Evolutionary conservation across 1,284 basidiomycete genomes (phyloP), one percentile per base, ranked within the genome.

Genomic region (Abortiporus biennis): DNA sequence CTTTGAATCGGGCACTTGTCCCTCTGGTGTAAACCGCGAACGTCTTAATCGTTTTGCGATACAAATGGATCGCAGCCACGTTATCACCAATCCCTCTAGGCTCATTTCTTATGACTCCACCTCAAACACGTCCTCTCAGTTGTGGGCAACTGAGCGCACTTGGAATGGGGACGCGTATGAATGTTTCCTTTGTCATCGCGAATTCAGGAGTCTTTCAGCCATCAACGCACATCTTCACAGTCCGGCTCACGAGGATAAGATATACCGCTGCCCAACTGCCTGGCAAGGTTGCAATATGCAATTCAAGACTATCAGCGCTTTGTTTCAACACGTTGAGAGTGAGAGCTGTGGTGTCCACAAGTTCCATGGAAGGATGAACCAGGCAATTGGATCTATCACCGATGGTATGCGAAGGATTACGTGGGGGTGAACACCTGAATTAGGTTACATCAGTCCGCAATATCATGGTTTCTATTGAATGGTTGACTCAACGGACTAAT

Each of bases 291-390:
- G 59, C 41, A 52, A 44, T 8, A 24, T 19, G 11, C 51, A 59
- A 44, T 61, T 54, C 44, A 19, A 27, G 11, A 56, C 54, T 20
- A 43, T 62, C 29, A 62, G 62, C 44, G 53, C 48, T n/a, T 48
- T 63, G 24, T 50, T 53, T 15, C 56, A 57, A 44, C 62, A 64
- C 41, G 55, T 59, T 11, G 61, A 63, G 51, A 55, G 50, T 40
- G 59, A 49, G 13, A 25, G 31, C 15, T 64, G 62, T 35, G 56
- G 53, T 0, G 54, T 61, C 9, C 37, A 41, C 19, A 46, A 50
- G 46, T 61, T 61, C 46, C 39, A 40, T 23, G 22, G 36, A 17
- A 46, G 48, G 20, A 43, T 62, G 16, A 34, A 51, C 25, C 27
- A 46, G 48, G 50, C 61, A 13, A 41, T 58, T 39, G 52, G 53